phyloP scores from a whole-genome alignment of 768 basidiomycete genomes.

The Leccinum uliginosum region DNA sequence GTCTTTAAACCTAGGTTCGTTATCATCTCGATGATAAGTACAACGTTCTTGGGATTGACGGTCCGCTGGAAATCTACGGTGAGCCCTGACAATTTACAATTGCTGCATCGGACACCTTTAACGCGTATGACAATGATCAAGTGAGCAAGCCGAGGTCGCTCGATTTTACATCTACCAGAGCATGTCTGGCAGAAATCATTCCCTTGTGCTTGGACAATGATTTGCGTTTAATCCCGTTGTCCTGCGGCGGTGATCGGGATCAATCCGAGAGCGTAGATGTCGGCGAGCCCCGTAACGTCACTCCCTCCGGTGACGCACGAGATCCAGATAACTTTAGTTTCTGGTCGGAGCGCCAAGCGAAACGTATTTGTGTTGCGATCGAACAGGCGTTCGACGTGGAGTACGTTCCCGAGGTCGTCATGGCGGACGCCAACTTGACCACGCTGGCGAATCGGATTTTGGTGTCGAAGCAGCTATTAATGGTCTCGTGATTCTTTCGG shows the following conservation, averaged over 20 bases:
- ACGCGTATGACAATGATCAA: conserved; percentile 27
- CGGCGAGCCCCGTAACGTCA: conserved; percentile 1
- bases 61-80: conserved; percentile 89
- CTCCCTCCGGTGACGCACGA: conserved; percentile 35
- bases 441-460: conserved; percentile 80
- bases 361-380: conserved; percentile 76
- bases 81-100: conserved; percentile 24
- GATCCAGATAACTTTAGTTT: conserved; percentile 90
- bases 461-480: conserved; percentile 64
- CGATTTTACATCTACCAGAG: conserved; percentile 62
- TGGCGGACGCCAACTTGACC: conserved; percentile 92
- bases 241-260: conserved; percentile 42
- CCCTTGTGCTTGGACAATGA: conserved; percentile 86
- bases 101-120: not conserved
- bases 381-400: conserved; percentile 85
- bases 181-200: conserved; percentile 70
- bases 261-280: conserved; percentile 14
- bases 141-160: conserved; percentile 65
- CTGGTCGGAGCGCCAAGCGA: conserved; percentile 88
- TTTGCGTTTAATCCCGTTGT: conserved; percentile 71
- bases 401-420: conserved; percentile 82
- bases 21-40: conserved; percentile 98
- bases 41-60: conserved; percentile 85
- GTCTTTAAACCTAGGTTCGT: conserved; percentile 48
- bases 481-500: conserved; percentile 24